Evolutionary conservation across 441 rosid species (phyloP).

Genomic region (Croton laevigatus): DNA sequence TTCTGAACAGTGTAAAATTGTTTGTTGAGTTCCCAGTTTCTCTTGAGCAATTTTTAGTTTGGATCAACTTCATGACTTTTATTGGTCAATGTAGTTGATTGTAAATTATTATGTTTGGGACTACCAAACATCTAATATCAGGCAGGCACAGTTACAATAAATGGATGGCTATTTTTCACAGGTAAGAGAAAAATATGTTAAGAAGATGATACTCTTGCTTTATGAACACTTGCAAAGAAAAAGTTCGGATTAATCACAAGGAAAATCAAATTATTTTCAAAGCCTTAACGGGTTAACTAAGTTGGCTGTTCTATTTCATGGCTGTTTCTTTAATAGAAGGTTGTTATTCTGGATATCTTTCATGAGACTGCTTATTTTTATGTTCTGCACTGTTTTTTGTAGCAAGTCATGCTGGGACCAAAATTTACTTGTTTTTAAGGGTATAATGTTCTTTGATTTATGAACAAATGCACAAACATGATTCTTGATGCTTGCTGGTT

Average conservation of each 20-base stretch:
- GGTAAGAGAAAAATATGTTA: neutral
- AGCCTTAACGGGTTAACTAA: too few species aligned
- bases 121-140: neutral
- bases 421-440: neutral
- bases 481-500: neutral
- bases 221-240: neutral
- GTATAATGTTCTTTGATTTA: neutral
- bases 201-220: neutral
- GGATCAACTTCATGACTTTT: neutral
- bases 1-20: neutral
- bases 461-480: too few species aligned
- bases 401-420: neutral
- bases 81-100: neutral
- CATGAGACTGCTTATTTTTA: neutral
- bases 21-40: conserved; percentile 11
- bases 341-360: neutral
- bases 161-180: neutral
- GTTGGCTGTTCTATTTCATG: too few species aligned
- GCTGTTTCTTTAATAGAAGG: neutral
- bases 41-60: neutral
- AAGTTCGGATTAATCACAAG: neutral
- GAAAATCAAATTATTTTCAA: neutral
- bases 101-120: neutral
- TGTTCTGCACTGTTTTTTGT: neutral
- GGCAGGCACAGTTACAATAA: neutral